Percentiles rank a stretch among this genome's conserved stretches.
Evolutionary conservation across 2,329 filamentous ascomycete species (phyloP).

Genomic region (Diaporthe sp.): DNA sequence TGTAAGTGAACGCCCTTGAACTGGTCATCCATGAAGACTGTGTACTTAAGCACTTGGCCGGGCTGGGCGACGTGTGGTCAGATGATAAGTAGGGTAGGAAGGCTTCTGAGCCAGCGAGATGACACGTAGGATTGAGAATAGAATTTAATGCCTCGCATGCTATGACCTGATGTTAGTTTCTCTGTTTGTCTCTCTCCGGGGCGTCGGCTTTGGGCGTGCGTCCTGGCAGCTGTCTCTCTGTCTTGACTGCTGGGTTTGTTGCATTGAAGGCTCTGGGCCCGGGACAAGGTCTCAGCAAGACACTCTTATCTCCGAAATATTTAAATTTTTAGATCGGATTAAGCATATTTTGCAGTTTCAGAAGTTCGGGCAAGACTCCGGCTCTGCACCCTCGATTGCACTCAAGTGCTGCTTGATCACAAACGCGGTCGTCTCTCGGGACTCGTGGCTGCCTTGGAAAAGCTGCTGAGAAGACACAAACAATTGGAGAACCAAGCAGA

Average conservation of each 20-base stretch:
- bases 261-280: background rate
- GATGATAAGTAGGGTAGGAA: background rate
- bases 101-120: background rate
- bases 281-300: background rate
- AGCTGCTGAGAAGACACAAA: background rate
- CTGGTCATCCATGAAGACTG: background rate
- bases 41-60: background rate
- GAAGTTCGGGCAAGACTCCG: background rate
- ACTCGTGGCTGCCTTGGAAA: background rate
- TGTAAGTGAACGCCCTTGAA: background rate
- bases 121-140: background rate
- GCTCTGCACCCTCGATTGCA: background rate
- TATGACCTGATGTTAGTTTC: background rate
- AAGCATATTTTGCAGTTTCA: slow-evolving; percentile 7
- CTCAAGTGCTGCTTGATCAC: too few relatives aligned
- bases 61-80: background rate
- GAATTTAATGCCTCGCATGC: background rate
- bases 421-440: background rate
- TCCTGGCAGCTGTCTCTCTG: background rate
- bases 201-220: background rate
- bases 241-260: background rate
- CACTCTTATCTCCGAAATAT: background rate
- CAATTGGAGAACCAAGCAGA: background rate
- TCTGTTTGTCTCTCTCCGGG: background rate
- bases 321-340: background rate